Evolutionary conservation across 441 rosid genomes (phyloP), one percentile per base, ranked within the genome.

Genomic region (Populus hybrid): DNA sequence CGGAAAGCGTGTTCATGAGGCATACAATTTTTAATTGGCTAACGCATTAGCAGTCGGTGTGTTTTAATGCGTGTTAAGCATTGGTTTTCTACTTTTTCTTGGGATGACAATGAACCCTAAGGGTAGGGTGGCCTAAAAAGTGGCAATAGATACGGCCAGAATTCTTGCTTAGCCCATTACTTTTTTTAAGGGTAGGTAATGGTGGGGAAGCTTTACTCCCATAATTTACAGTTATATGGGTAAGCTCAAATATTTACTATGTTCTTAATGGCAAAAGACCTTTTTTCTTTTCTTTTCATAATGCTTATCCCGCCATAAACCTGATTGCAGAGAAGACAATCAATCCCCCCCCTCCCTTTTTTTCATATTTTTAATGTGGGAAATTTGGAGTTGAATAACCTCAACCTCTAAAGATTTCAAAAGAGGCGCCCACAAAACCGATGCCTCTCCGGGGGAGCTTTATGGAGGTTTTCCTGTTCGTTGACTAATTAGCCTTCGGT

Each of bases 101-200:
- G 68, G 86, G 86, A 82, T 78, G 85, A 85, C 82, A 82, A n/a
- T 5, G n/a, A 46, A 14, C 14, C 53, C 69, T 71, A 30, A n/a
- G 16, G 23, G 50, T 75, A 75, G 68, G 76, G 38, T 40, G 67
- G 71, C 32, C 65, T 76, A 74, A 72, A 78, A 53, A n/a, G 53
- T 61, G 67, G 42, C 67, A 61, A 75, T 35, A 9, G 35, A 28
- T 64, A 67, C 78, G 57, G 67, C 82, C 82, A 73, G n/a, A n/a
- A 74, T 67, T 71, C 34, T 65, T 57, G 67, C 74, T 61, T 57
- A 40, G 78, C 82, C 84, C n/a, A 66, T 46, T 30, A 21, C 79
- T 75, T 79, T 77, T 64, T 11, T n/a, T n/a, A n/a, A 30, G 67
- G 83, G 79, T 69, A 8, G 83, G 79, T 69, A 80, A 78, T 83